These are phyloP conservation scores for Saccharum hybrid DNA, from an alignment of 202 grass and related monocot genomes.

Conservation along the genomic window DNA sequence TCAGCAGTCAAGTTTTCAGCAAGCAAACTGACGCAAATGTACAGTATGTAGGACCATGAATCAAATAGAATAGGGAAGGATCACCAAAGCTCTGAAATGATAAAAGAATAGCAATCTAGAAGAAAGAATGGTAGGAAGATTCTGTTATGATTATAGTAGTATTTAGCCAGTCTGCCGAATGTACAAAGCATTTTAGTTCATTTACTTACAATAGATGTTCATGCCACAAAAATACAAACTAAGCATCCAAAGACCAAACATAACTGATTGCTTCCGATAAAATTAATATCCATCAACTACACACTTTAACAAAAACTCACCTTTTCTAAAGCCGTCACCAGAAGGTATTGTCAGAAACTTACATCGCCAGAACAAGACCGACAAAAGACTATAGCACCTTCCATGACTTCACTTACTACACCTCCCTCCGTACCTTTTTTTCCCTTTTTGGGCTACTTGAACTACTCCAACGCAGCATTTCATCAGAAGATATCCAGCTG, in stretches of 20 bases:
- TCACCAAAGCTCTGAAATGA: not conserved
- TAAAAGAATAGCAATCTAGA: not conserved
- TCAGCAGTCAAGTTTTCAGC: not conserved
- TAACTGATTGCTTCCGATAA: not conserved
- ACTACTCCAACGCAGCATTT: not conserved
- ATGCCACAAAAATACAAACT: not conserved
- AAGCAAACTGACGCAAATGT: not conserved
- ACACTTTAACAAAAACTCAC: not conserved
- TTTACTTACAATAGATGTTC: not conserved
- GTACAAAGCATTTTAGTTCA: not conserved
- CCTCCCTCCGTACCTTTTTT: not conserved
- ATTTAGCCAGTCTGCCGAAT: not conserved
- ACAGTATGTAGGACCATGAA: not conserved
- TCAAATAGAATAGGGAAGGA: not conserved
- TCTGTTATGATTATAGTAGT: not conserved
- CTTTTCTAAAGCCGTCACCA: slow-evolving; percentile 4
- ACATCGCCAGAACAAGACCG: not conserved
- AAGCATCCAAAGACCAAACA: not conserved
- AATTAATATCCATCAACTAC: not conserved
- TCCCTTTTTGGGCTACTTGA: not conserved
- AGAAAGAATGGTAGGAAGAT: not conserved
- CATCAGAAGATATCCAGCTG: not conserved
- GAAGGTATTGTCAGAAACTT: slow-evolving; percentile 1
- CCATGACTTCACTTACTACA: slow-evolving; percentile 17
- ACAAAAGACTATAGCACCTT: not conserved